These are phyloP conservation scores for Echites panduratus DNA, from an alignment of 257 asterid species.

Conservation along the genomic window DNA sequence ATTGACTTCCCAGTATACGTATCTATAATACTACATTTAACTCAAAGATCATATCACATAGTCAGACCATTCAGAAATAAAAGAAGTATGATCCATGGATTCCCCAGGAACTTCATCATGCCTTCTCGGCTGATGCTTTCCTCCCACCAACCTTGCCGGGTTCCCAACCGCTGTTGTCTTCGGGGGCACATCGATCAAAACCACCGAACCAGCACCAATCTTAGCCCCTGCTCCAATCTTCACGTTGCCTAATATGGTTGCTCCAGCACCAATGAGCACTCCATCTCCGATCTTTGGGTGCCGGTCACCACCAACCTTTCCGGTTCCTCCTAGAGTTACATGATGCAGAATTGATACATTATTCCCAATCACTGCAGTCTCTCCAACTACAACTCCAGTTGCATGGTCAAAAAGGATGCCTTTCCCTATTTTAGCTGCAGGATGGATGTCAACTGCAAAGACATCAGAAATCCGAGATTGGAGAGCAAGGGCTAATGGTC, in stretches of 20 bases:
- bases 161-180: slow-evolving; percentile 67
- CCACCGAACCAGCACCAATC: slow-evolving; percentile 72
- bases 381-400: slow-evolving; percentile 80
- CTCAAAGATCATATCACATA: slow-evolving; percentile 24
- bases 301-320: slow-evolving; percentile 67
- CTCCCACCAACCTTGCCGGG: slow-evolving; percentile 61
- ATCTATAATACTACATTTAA: not conserved
- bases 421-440: slow-evolving; percentile 42
- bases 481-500: slow-evolving; percentile 35
- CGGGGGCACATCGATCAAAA: slow-evolving; percentile 55
- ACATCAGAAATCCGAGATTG: slow-evolving; percentile 43
- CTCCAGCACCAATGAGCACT: slow-evolving; percentile 71
- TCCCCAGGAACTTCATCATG: slow-evolving; percentile 35
- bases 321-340: slow-evolving; percentile 86
- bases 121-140: slow-evolving; percentile 25
- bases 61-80: slow-evolving; percentile 31
- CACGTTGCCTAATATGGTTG: slow-evolving; percentile 60
- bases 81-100: slow-evolving; percentile 42
- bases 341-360: slow-evolving; percentile 61
- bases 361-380: slow-evolving; percentile 79
- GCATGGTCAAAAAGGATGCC: slow-evolving; percentile 50
- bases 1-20: not conserved
- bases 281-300: slow-evolving; percentile 85
- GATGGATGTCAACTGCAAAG: slow-evolving; percentile 41
- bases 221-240: slow-evolving; percentile 50